Conservation (phyloP, 768 basidiomycete genomes). For the Hypholoma fasciculare region DNA sequence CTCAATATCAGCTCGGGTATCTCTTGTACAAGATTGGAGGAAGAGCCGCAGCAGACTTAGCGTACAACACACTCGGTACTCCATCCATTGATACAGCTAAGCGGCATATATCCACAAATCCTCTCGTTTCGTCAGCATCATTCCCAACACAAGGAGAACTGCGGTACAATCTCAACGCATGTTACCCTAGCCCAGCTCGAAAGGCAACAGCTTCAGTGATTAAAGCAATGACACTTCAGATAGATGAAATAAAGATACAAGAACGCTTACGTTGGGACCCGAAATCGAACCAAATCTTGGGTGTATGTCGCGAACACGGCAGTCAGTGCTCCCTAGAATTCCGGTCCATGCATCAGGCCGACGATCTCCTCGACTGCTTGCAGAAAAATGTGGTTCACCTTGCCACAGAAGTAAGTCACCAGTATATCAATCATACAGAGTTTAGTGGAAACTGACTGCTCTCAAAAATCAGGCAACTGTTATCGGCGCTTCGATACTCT, state of each 20-base stretch:
- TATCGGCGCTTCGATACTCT: background rate
- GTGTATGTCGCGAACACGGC: constrained; percentile 5
- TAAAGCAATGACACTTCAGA: background rate
- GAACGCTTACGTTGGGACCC: constrained; percentile 11
- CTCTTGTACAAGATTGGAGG: background rate
- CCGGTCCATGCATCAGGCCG: background rate
- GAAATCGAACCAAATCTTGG: constrained; percentile 2
- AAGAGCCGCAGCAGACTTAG: background rate
- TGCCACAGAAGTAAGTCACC: background rate
- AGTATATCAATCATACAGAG: background rate
- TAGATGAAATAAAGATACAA: constrained; percentile 8
- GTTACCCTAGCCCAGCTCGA: background rate
- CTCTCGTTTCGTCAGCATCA: background rate
- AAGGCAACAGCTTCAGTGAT: background rate
- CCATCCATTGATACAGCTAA: background rate
- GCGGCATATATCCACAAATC: background rate
- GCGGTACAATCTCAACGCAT: background rate
- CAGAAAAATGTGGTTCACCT: background rate
- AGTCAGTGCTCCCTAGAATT: background rate
- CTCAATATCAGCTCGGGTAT: background rate
- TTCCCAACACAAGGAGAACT: background rate
- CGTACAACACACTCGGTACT: background rate
- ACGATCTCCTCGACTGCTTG: background rate
- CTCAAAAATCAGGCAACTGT: background rate
- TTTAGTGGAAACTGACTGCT: background rate